phyloP scores from a whole-genome alignment of 2,329 filamentous ascomycete genomes.

The Xylariaceae sp. region DNA sequence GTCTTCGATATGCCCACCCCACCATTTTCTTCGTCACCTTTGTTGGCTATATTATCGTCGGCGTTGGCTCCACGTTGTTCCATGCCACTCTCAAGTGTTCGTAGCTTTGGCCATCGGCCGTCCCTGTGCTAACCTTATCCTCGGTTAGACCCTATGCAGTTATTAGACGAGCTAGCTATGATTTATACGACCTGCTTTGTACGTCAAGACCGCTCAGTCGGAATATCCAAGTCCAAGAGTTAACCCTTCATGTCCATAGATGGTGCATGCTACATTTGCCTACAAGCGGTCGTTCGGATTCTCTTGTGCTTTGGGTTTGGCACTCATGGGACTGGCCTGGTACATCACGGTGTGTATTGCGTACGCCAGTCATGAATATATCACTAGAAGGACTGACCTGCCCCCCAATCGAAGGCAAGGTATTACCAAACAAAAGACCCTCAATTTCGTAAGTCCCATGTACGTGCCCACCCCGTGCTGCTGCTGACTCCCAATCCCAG shows the following conservation, averaged over 20 bases:
- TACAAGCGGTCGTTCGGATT: conserved; percentile 57
- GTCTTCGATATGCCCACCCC: conserved; percentile 69
- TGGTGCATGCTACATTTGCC: conserved; percentile 67
- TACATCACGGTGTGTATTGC: conserved; percentile 67
- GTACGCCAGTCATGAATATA: neutral
- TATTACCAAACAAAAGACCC: conserved; percentile 84
- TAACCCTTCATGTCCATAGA: conserved; percentile 19
- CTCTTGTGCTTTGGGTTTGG: conserved; percentile 53
- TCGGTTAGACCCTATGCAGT: conserved; percentile 53
- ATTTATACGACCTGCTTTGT: conserved; percentile 55
- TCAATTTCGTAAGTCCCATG: conserved; percentile 67
- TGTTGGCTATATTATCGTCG: conserved; percentile 52
- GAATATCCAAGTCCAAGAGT: neutral
- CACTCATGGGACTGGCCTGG: conserved; percentile 53
- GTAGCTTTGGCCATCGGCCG: conserved; percentile 18
- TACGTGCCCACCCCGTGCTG: neutral
- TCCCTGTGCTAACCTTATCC: conserved; percentile 1
- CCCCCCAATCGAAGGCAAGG: conserved; percentile 34
- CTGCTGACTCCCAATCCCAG: conserved; percentile 6
- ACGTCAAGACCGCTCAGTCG: neutral
- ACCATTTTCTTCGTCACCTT: conserved; percentile 69
- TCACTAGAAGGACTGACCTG: no score
- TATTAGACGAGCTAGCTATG: conserved; percentile 60
- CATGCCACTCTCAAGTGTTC: conserved; percentile 56
- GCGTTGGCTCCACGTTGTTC: conserved; percentile 55